Base-by-base conservation (phyloP, 441 rosid species). In the Gossypium trilobum region DNA sequence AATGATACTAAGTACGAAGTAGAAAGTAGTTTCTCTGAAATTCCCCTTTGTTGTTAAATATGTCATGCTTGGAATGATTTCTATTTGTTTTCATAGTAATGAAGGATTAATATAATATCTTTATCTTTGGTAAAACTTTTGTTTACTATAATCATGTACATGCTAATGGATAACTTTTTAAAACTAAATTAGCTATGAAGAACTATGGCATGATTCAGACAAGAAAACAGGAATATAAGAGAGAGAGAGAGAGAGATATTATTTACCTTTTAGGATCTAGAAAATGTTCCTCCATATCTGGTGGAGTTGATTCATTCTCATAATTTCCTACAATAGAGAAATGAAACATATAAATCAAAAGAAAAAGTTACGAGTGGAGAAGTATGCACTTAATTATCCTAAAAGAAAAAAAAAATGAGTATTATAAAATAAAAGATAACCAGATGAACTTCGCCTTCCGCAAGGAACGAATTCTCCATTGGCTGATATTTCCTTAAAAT, bases 401-500 rank as follows among this genome's bases (percentile, higher is more conserved):
- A 4, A 20, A 42, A 0, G 1, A 8, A 9, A 27, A 19, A 33
- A 33, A 31, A 6, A 33, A 33, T 3, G 39, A 33, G 39, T 33
- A 33, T 33, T 33, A 33, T 33, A 33, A 20, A 9, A 10, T 4
- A 5, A 58, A 68, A 51, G 4, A 68, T 68, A 23, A 66, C 64
- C 56, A 67, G 77, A 50, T 33, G 84, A 83, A n/a, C 84, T 78
- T 33, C 73, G 80, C 58, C 85, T 75, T 74, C 81, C 82, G 42
- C 85, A 80, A 50, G 88, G 88, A 60, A 83, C 78, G 27, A 83
- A 54, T 46, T 83, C 85, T 48, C 88, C 80, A 66, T 78, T 71
- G 6, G 75, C 57, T 48, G 87, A 76, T 73, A 81, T 72, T 60
- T 86, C 82, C 75, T 77, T 81, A 55, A 88, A 88, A 71, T 88